Conservation (phyloP, 1,139 yeast genomes). For the Yamadazyma taylorii region DNA sequence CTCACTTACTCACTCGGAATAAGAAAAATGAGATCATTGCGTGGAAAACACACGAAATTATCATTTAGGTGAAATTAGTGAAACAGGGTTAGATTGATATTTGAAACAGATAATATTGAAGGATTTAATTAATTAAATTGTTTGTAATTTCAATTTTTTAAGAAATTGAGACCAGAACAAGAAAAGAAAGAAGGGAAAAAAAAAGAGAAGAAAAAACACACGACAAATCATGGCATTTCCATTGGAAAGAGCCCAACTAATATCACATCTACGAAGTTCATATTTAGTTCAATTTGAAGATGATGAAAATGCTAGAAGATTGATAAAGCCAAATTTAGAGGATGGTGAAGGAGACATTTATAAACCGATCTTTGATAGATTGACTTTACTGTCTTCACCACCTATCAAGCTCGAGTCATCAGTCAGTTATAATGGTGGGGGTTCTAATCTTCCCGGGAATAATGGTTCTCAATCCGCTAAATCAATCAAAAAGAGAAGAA, state of each 20-base stretch:
- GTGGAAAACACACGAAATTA: too few relatives aligned
- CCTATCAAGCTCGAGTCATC: constrained; percentile 28
- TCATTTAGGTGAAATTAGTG: too few relatives aligned
- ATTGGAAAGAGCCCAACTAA: constrained; percentile 28
- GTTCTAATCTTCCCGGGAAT: neutral
- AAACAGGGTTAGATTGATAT: too few relatives aligned
- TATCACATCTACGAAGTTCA: constrained; percentile 33
- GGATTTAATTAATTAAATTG: too few relatives aligned
- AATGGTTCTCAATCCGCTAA: neutral
- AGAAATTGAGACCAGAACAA: too few relatives aligned
- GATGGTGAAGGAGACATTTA: constrained; percentile 14
- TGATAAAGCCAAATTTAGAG: constrained; percentile 22
- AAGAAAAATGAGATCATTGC: too few relatives aligned
- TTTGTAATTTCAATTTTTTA: too few relatives aligned
- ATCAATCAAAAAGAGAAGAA: constrained; percentile 7
- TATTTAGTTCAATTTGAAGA: constrained; percentile 29
- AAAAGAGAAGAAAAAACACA: too few relatives aligned
- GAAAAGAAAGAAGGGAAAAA: too few relatives aligned
- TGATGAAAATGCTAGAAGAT: constrained; percentile 24
- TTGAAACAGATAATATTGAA: too few relatives aligned
- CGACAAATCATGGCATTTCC: constrained; percentile 49
- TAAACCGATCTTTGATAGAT: constrained; percentile 12
- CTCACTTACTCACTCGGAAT: too few relatives aligned
- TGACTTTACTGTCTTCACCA: constrained; percentile 28
- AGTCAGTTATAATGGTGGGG: neutral